Evolutionary conservation across 768 basidiomycete species (phyloP), one percentile per base, ranked within the genome.

Genomic region (Leccinum pellstonianum): DNA sequence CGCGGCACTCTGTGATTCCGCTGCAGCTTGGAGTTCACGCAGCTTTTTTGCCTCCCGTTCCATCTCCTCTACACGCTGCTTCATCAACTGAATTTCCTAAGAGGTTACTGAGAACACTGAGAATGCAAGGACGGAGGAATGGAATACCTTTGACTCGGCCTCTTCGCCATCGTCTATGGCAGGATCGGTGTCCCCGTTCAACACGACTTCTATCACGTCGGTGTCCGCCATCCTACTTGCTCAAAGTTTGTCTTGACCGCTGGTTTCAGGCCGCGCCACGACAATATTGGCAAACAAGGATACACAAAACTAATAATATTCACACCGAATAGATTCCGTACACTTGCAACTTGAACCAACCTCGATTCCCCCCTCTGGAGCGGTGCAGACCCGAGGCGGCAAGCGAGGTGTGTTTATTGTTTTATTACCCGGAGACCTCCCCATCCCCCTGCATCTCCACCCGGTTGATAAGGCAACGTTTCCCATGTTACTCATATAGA

Each of bases 11-110:
- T 82, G 83, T 66, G 83, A 77, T 69, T 86, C 86, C 59, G 84
- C 88, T 25, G 87, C 87, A 46, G 90, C 91, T 66, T 94, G 92
- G 54, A 95, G 81, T 71, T 95, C 91, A 54, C 91, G 82, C 64
- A 95, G 76, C 71, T 93, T 94, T 75, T 84, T 87, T 2, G 93
- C 93, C 73, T 95, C 93, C 55, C 85, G 79, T 73, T 95, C 93
- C 93, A 95, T 95, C 76, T 95, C 93, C 67, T 88, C 91, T 7
- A 95, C 93, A 58, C 93, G 81, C 66, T 91, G 89, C 76, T 93
- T 94, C 93, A 95, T 95, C 66, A 91, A 82, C 70, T 85, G 78
- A 57, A 95, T 90, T 81, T 95, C 93, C 88, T 92, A 68, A n/a
- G 68, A 61, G 58, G 55, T 49, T 57, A 55, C 52, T 62, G 64